Evolutionary conservation across 768 basidiomycete species (phyloP).

Genomic region (Tricholoma furcatifolium): DNA sequence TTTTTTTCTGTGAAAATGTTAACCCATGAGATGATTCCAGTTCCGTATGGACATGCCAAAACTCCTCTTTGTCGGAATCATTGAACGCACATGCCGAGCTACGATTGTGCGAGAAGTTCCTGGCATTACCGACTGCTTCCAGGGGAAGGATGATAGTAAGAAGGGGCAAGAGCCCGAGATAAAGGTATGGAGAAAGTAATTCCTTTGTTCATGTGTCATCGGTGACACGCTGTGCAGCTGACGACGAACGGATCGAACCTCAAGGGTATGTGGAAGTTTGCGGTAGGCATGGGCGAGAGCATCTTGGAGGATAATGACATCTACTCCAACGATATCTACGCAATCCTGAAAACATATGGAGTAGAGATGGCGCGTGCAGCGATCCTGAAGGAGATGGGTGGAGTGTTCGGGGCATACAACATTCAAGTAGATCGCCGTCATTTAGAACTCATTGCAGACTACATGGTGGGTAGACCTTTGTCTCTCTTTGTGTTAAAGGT

Average conservation of each 20-base stretch:
- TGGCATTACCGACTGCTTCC: slow-evolving; percentile 86
- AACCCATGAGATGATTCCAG: slow-evolving; percentile 36
- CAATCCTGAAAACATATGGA: slow-evolving; percentile 88
- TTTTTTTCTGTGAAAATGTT: neutral
- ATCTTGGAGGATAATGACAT: slow-evolving; percentile 78
- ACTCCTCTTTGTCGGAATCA: slow-evolving; percentile 87
- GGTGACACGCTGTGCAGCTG: slow-evolving; percentile 42
- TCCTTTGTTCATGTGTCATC: neutral
- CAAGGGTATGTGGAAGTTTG: slow-evolving; percentile 81
- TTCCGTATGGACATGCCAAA: slow-evolving; percentile 89
- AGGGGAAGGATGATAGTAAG: slow-evolving; percentile 57
- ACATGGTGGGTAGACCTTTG: slow-evolving; percentile 74
- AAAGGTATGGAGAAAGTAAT: slow-evolving; percentile 37
- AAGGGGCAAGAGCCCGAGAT: slow-evolving; percentile 46
- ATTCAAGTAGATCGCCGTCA: slow-evolving; percentile 95
- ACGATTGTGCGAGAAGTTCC: slow-evolving; percentile 90
- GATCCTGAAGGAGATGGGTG: slow-evolving; percentile 88
- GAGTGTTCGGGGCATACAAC: slow-evolving; percentile 92
- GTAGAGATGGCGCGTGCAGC: slow-evolving; percentile 94
- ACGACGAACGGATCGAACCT: slow-evolving; percentile 95
- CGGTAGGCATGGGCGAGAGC: slow-evolving; percentile 47
- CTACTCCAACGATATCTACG: slow-evolving; percentile 94
- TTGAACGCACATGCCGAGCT: slow-evolving; percentile 82
- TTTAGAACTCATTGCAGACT: slow-evolving; percentile 96
- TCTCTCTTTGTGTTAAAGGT: neutral